A percentile compares a stretch with the other conserved stretches of the same genome.
These are phyloP conservation scores for Chrysopogon serrulatus DNA, from an alignment of 176 grass and related monocot genomes.

Conservation along the genomic window DNA sequence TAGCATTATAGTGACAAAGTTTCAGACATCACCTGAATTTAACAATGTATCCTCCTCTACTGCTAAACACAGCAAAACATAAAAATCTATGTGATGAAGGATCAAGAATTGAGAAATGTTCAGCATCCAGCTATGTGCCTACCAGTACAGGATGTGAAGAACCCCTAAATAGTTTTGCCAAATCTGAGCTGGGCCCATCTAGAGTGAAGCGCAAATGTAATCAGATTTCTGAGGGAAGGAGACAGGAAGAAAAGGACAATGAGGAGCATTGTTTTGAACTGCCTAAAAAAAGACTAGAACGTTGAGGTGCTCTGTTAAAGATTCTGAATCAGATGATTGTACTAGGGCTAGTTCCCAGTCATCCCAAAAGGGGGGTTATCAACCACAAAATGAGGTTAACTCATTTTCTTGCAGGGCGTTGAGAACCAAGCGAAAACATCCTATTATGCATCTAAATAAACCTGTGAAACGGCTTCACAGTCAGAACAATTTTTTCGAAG, in stretches of 20 bases:
- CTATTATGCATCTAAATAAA: conserved; percentile 39
- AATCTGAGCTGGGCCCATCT: conserved; percentile 33
- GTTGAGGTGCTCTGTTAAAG: conserved; percentile 9
- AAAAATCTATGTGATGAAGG: conserved; percentile 61
- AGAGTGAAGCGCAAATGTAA: conserved; percentile 39
- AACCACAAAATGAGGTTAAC: conserved; percentile 6
- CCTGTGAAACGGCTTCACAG: conserved; percentile 30
- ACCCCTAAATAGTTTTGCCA: background rate
- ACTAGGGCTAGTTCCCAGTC: conserved; percentile 26
- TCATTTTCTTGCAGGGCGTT: conserved; percentile 33
- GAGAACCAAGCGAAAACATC: conserved; percentile 47
- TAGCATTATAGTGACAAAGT: conserved; percentile 66
- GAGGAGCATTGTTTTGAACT: conserved; percentile 22
- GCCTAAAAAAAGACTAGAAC: conserved; percentile 29
- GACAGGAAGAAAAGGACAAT: conserved; percentile 15
- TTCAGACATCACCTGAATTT: conserved; percentile 56
- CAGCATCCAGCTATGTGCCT: conserved; percentile 62
- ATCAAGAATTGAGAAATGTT: conserved; percentile 77
- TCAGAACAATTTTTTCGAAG: conserved; percentile 26
- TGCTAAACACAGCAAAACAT: conserved; percentile 20
- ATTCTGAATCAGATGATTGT: conserved; percentile 32
- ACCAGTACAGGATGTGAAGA: conserved; percentile 36
- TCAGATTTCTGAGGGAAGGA: conserved; percentile 33
- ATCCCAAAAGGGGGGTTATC: conserved; percentile 23
- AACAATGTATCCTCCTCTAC: conserved; percentile 44